These are phyloP conservation scores for Hyaloscypha bicolor DNA, from an alignment of 495 filamentous ascomycete genomes.

Conservation along the genomic window DNA sequence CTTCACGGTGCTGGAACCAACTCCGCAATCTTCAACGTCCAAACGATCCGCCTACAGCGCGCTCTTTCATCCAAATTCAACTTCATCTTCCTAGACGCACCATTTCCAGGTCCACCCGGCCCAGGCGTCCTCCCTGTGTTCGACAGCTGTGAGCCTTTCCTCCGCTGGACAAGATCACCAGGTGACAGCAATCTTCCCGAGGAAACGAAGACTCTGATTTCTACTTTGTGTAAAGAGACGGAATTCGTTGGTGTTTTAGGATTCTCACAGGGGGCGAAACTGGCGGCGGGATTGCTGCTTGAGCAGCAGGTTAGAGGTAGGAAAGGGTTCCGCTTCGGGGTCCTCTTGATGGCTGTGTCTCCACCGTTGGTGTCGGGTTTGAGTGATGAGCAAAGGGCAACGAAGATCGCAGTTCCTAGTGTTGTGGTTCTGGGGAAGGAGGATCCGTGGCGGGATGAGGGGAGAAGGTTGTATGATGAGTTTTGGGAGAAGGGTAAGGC, in stretches of 20 bases:
- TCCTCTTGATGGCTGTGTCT: slow-evolving; percentile 18
- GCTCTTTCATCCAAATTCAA: slow-evolving; percentile 29
- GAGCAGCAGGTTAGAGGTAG: slow-evolving; percentile 27
- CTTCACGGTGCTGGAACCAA: slow-evolving; percentile 68
- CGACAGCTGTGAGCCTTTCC: slow-evolving; percentile 37
- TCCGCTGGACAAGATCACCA: slow-evolving; percentile 27
- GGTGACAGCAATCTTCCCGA: not conserved
- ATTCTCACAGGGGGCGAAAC: slow-evolving; percentile 34
- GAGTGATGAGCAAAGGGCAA: slow-evolving; percentile 14
- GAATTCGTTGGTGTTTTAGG: slow-evolving; percentile 41
- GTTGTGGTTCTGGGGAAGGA: slow-evolving; percentile 36
- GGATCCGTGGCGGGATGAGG: slow-evolving; percentile 35
- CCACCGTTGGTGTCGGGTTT: slow-evolving; percentile 22
- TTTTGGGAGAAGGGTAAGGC: slow-evolving; percentile 32
- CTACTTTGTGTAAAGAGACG: not conserved
- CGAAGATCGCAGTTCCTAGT: slow-evolving; percentile 32
- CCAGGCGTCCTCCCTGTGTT: slow-evolving; percentile 42
- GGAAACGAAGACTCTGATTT: slow-evolving; percentile 16
- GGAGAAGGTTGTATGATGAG: slow-evolving; percentile 27
- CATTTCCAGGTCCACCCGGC: slow-evolving; percentile 34
- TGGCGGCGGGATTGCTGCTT: slow-evolving; percentile 35
- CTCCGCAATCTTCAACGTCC: slow-evolving; percentile 57
- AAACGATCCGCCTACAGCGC: slow-evolving; percentile 49
- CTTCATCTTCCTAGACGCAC: slow-evolving; percentile 39
- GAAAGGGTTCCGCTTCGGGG: slow-evolving; percentile 24